A percentile compares a stretch with the other conserved stretches of the same genome.
Conservation (phyloP, 345 rosid species). For the Murraya koenigii region DNA sequence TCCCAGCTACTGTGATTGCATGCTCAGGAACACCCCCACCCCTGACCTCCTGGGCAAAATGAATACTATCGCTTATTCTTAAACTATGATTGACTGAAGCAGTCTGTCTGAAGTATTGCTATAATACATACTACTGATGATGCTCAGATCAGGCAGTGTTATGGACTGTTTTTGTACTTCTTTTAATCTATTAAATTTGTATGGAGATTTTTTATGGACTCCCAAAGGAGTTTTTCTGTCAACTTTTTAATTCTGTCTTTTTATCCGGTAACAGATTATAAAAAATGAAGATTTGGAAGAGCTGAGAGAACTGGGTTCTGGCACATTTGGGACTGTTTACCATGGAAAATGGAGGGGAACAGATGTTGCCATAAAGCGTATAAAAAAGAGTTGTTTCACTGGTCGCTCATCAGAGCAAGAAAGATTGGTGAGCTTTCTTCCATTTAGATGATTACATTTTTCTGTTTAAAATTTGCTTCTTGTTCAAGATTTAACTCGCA, state of each 20-base stretch:
- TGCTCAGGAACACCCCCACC: neutral
- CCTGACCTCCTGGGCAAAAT: neutral
- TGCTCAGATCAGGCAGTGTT: slow-evolving; percentile 10
- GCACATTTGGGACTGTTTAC: slow-evolving; percentile 95
- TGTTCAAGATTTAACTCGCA: neutral
- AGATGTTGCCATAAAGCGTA: slow-evolving; percentile 95
- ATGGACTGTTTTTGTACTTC: slow-evolving; percentile 1
- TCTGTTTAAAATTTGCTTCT: neutral
- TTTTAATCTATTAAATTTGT: neutral
- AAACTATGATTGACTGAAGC: neutral
- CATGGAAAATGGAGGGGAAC: slow-evolving; percentile 99
- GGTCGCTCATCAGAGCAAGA: slow-evolving; percentile 95
- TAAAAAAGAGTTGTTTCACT: slow-evolving; percentile 89
- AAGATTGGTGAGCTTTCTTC: slow-evolving; percentile 63
- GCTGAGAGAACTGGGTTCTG: slow-evolving; percentile 90
- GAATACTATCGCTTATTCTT: neutral
- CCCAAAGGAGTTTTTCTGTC: neutral
- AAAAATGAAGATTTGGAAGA: slow-evolving; percentile 94
- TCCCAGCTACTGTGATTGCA: neutral
- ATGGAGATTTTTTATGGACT: neutral
- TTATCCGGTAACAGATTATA: slow-evolving; percentile 50
- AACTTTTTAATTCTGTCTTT: slow-evolving; percentile 11
- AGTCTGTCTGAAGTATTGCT: neutral
- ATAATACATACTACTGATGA: neutral
- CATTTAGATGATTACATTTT: neutral